These are phyloP conservation scores for Westerdykella aurantiaca DNA, from an alignment of 2,329 filamentous ascomycete species.

Conservation along the genomic window DNA sequence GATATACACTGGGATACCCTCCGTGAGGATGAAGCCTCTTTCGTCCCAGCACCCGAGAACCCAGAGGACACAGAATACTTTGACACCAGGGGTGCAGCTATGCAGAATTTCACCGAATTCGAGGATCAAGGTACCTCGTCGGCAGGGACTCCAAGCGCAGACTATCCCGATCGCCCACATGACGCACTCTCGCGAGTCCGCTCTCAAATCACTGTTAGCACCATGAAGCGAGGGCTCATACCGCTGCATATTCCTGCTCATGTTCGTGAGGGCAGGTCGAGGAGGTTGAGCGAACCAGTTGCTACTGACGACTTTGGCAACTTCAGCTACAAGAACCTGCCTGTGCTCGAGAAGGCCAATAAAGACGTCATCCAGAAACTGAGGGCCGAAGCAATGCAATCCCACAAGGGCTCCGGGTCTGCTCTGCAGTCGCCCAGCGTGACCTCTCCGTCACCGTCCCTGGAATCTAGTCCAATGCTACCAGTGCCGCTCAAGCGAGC, in stretches of 20 bases:
- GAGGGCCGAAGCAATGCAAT: conserved; percentile 79
- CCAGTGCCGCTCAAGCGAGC: conserved; percentile 75
- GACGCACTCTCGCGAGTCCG: conserved; percentile 88
- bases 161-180: conserved; percentile 86
- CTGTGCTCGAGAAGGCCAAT: conserved; percentile 94
- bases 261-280: conserved; percentile 81
- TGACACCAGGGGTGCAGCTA: conserved; percentile 80
- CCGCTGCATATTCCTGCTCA: conserved; percentile 94
- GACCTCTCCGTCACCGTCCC: conserved; percentile 55
- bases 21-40: conserved; percentile 92
- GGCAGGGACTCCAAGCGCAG: conserved; percentile 60
- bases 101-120: conserved; percentile 89
- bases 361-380: conserved; percentile 98
- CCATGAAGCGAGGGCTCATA: conserved; percentile 86
- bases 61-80: conserved; percentile 98
- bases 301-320: conserved; percentile 88
- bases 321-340: conserved; percentile 95
- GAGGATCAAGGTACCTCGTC: conserved; percentile 80
- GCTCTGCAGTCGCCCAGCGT: conserved; percentile 40
- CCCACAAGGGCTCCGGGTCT: conserved; percentile 48
- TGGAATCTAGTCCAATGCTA: conserved; percentile 81
- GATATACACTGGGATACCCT: conserved; percentile 85
- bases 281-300: conserved; percentile 85
- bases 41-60: conserved; percentile 86
- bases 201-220: conserved; percentile 72